phyloP scores from a whole-genome alignment of 2,329 filamentous ascomycete species.

The Fusarium sp. region DNA sequence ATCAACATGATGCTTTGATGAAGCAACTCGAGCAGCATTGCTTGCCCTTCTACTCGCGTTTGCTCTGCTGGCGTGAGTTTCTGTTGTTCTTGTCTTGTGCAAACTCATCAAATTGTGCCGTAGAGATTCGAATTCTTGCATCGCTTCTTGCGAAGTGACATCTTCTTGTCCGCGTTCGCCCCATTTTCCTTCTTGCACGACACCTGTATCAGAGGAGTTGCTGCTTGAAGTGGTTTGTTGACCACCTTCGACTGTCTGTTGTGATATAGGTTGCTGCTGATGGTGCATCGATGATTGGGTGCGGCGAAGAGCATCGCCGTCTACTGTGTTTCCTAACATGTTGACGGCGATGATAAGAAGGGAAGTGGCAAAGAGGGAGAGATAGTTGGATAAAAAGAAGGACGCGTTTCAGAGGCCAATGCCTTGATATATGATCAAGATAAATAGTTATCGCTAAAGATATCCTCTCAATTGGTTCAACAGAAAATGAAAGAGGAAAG shows the following conservation, averaged over 20 bases:
- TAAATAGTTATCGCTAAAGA: constrained; percentile 7
- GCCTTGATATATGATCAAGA: constrained; percentile 5
- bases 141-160: constrained; percentile 49
- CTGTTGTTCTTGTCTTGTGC: constrained; percentile 50
- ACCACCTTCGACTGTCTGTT: constrained; percentile 37
- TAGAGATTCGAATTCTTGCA: constrained; percentile 52
- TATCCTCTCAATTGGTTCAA: constrained; percentile 11
- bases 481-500: constrained; percentile 5
- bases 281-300: constrained; percentile 46
- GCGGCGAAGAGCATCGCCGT: constrained; percentile 49
- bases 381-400: background rate
- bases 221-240: constrained; percentile 15
- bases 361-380: background rate
- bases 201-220: constrained; percentile 37
- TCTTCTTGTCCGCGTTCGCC: constrained; percentile 53
- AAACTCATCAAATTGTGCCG: constrained; percentile 51
- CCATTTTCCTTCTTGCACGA: constrained; percentile 45
- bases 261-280: constrained; percentile 31
- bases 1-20: constrained; percentile 44
- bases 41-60: constrained; percentile 17
- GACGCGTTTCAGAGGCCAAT: background rate
- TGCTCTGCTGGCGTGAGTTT: constrained; percentile 47
- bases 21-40: constrained; percentile 20
- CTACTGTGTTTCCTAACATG: constrained; percentile 51
- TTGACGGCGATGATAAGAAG: constrained; percentile 3